phyloP scores from a whole-genome alignment of 768 basidiomycete species.

The Strobilomyces dryophilus region DNA sequence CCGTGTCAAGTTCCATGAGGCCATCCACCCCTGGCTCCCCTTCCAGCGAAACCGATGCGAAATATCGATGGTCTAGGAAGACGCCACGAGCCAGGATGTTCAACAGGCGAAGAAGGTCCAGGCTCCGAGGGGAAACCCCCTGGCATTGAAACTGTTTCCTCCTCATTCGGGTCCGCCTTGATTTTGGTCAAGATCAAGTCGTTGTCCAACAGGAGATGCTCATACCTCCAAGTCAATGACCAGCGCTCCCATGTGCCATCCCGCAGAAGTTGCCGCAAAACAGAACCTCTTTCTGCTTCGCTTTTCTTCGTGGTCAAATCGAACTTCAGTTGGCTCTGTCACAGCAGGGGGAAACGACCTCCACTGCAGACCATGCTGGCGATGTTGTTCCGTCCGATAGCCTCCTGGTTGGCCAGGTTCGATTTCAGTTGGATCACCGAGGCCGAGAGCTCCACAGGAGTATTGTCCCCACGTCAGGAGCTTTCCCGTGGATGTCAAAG shows the following conservation, averaged over 20 bases:
- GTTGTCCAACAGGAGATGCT: not conserved
- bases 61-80: constrained; percentile 29
- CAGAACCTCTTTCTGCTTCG: constrained; percentile 61
- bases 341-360: constrained; percentile 39
- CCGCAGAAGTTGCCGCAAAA: constrained; percentile 75
- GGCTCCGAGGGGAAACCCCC: constrained; percentile 30
- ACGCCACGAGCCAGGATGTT: constrained; percentile 14
- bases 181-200: constrained; percentile 1
- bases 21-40: constrained; percentile 37
- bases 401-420: constrained; percentile 57
- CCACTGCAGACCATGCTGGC: constrained; percentile 24
- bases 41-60: constrained; percentile 58
- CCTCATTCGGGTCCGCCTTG: constrained; percentile 33
- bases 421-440: constrained; percentile 67
- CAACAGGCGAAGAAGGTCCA: constrained; percentile 11
- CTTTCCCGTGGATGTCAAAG: constrained; percentile 73
- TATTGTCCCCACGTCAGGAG: constrained; percentile 79
- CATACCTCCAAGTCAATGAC: constrained; percentile 78
- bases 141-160: constrained; percentile 31
- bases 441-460: constrained; percentile 77
- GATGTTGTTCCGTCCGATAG: constrained; percentile 40
- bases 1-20: constrained; percentile 11
- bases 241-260: constrained; percentile 91
- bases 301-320: constrained; percentile 60
- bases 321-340: constrained; percentile 60